These are phyloP conservation scores for Thoreauomyces humboldtii DNA, from an alignment of 192 early-diverging fungal species.

Conservation along the genomic window DNA sequence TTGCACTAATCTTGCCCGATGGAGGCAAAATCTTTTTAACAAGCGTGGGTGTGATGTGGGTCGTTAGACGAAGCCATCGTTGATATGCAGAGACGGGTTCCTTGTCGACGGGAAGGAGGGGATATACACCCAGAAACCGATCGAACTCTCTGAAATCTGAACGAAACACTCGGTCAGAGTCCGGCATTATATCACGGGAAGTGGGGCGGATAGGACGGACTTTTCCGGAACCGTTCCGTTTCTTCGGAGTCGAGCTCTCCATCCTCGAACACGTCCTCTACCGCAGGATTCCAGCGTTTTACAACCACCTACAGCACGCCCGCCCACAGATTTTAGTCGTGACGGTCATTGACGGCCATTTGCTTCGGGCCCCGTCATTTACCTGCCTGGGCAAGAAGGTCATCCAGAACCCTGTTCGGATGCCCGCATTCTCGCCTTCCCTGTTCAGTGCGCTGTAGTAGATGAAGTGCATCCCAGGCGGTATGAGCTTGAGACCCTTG, in stretches of 20 bases:
- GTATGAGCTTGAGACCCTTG: constrained; percentile 89
- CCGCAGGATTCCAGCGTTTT: constrained; percentile 71
- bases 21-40: constrained; percentile 47
- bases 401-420: constrained; percentile 75
- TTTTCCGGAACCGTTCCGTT: constrained; percentile 55
- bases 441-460: constrained; percentile 65
- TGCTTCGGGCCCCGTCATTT: too few species aligned
- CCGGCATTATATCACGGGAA: too few species aligned
- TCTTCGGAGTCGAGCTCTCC: constrained; percentile 60
- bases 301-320: constrained; percentile 66
- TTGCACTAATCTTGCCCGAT: constrained; percentile 39
- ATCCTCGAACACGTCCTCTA: constrained; percentile 67
- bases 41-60: constrained; percentile 57
- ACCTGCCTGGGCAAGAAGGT: constrained; percentile 68
- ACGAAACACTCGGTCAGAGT: background rate
- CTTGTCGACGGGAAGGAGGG: constrained; percentile 50
- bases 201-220: constrained; percentile 48
- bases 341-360: too few species aligned
- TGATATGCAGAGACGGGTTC: constrained; percentile 57
- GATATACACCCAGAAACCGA: constrained; percentile 77
- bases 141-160: constrained; percentile 79
- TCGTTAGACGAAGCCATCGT: constrained; percentile 76
- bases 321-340: too few species aligned
- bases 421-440: constrained; percentile 42
- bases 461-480: constrained; percentile 91